A percentile compares a stretch with the other conserved stretches of the same genome.
phyloP scores from a whole-genome alignment of 2,329 filamentous ascomycete species.

The Exophiala dermatitidis region DNA sequence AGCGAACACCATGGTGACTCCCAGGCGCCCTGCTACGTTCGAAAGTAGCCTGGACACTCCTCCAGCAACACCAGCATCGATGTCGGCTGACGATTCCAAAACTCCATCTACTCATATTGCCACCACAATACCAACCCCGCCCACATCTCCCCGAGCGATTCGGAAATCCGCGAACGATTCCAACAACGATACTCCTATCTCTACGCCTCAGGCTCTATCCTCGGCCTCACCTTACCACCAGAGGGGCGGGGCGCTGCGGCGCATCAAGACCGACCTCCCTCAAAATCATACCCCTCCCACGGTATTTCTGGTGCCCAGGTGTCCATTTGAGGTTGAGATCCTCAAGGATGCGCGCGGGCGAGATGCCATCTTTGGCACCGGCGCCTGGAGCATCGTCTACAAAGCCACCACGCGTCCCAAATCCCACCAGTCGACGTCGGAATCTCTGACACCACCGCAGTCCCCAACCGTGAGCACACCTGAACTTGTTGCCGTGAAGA shows the following conservation, averaged over 20 bases:
- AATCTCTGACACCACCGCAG: conserved; percentile 33
- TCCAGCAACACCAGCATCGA: conserved; percentile 13
- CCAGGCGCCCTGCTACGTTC: conserved; percentile 11
- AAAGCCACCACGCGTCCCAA: conserved; percentile 29
- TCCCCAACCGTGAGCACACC: conserved; percentile 19
- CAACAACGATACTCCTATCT: neutral
- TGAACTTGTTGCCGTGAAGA: conserved; percentile 40
- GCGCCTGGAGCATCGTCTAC: conserved; percentile 44
- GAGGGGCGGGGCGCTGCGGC: conserved; percentile 1
- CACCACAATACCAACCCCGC: conserved; percentile 18
- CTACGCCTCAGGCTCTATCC: neutral
- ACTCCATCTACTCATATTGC: neutral
- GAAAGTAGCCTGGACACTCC: conserved; percentile 15
- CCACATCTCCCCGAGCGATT: conserved; percentile 16
- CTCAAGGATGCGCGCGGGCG: conserved; percentile 25
- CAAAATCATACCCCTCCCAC: neutral
- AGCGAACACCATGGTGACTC: conserved; percentile 8
- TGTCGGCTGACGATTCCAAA: conserved; percentile 1
- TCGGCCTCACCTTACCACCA: neutral
- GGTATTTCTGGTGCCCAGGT: conserved; percentile 11
- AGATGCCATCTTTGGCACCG: conserved; percentile 38
- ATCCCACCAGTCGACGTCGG: neutral
- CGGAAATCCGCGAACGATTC: conserved; percentile 13
- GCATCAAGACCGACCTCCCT: conserved; percentile 11
- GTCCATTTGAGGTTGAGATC: conserved; percentile 22